Evolutionary conservation across 2,329 filamentous ascomycete genomes (phyloP).

Genomic region (Fusarium xylarioides): DNA sequence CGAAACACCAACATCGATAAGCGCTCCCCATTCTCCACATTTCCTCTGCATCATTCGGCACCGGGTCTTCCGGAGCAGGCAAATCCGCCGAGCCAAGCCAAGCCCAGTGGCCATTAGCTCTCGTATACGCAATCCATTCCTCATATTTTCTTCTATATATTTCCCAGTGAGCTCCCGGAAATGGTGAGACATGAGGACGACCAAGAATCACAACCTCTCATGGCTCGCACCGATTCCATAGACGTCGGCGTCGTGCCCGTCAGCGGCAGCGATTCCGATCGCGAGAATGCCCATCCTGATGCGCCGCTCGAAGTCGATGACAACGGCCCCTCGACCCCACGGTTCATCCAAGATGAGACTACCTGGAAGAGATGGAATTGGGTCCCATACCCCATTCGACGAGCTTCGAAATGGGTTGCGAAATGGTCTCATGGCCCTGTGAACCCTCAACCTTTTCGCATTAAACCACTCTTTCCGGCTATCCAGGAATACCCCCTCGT

Average conservation of each 20-base stretch:
- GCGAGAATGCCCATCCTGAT: conserved; percentile 49
- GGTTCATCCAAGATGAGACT: conserved; percentile 66
- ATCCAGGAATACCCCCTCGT: conserved; percentile 74
- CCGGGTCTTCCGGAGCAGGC: conserved; percentile 26
- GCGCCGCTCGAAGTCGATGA: conserved; percentile 59
- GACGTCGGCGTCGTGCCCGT: conserved; percentile 42
- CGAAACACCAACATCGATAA: conserved; percentile 24
- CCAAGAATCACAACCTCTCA: conserved; percentile 52
- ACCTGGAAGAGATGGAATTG: conserved; percentile 62
- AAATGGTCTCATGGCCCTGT: conserved; percentile 66
- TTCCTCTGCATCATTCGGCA: conserved; percentile 16
- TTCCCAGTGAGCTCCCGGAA: conserved; percentile 2
- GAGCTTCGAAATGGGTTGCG: conserved; percentile 52
- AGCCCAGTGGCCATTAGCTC: not conserved
- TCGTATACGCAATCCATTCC: conserved; percentile 12
- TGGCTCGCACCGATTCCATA: conserved; percentile 47
- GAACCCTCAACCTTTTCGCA: conserved; percentile 58
- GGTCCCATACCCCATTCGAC: conserved; percentile 66
- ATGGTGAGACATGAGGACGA: conserved; percentile 47
- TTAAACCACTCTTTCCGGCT: conserved; percentile 69
- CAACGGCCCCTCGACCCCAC: conserved; percentile 60
- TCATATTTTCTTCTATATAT: not conserved
- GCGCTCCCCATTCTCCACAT: conserved; percentile 16
- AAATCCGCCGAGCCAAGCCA: conserved; percentile 28
- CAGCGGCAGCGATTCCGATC: conserved; percentile 20